Base-by-base conservation (phyloP, 139 green algal genomes). In the Edaphochlamys debaryana region DNA sequence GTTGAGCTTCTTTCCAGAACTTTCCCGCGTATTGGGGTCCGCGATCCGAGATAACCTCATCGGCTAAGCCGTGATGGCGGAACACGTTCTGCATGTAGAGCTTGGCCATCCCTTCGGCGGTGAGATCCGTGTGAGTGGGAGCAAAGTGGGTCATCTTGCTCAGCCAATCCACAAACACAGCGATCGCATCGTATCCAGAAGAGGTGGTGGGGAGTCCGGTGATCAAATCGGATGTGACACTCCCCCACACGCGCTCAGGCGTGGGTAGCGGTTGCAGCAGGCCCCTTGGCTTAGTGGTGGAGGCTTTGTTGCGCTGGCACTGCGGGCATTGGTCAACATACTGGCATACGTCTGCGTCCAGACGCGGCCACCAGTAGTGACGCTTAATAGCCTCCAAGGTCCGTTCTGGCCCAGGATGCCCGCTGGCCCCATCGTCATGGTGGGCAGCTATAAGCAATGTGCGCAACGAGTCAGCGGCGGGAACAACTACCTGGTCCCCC, bases 71-170 rank as follows among this genome's bases (percentile, higher is more conserved):
- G 67, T 92, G 83, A 20, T 69, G 42, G 32, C 54, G 48, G 17
- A 82, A 77, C 9, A 89, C 69, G 30, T 85, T 54, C 6, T 89
- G 19, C 20, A 87, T 48, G 70, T 86, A 91, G 7, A 91, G 64
- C 1, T 79, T 36, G 50, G 84, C 87, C 30, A 84, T 40, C 29
- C 80, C 63, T 7, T 25, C 32, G 20, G 86, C 60, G 0, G 32
- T 45, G 4, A 72, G 4, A 6, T 27, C 34, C 27, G 64, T 77
- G 13, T 8, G 66, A 30, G 54, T 67, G n/a, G 85, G 67, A 32
- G 67, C 62, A 69, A 90, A 81, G 32, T 86, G 73, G 7, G 84
- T 79, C 81, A 89, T 86, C 69, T 93, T 91, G 56, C 74, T 86
- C 6, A 93, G 76, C 27, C 79, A 58, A 66, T 91, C 86, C 36